These are phyloP conservation scores for Ophiostoma populinum DNA, from an alignment of 2,329 filamentous ascomycete species.

Conservation along the genomic window DNA sequence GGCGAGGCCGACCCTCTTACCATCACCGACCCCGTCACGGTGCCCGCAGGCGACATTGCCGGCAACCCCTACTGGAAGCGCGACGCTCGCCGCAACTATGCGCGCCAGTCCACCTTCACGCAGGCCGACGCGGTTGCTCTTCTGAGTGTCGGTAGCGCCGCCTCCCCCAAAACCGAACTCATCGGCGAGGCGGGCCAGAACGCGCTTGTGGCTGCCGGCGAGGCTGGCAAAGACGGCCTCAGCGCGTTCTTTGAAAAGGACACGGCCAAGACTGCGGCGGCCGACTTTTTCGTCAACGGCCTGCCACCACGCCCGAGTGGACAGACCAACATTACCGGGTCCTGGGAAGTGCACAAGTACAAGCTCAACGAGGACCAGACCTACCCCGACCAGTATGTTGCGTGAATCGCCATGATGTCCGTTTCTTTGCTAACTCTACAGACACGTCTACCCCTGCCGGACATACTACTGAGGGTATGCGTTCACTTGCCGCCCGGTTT, in stretches of 20 bases:
- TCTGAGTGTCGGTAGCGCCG: constrained; percentile 68
- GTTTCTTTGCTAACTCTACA: not conserved
- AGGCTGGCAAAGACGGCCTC: constrained; percentile 57
- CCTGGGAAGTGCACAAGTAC: constrained; percentile 54
- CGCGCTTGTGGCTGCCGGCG: constrained; percentile 57
- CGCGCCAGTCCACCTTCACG: constrained; percentile 58
- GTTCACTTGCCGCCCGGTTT: too few relatives aligned
- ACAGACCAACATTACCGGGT: constrained; percentile 33
- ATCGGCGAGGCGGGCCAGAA: constrained; percentile 42
- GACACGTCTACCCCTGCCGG: constrained; percentile 43
- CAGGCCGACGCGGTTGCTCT: constrained; percentile 78
- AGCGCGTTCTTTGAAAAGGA: constrained; percentile 44
- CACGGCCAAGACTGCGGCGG: constrained; percentile 21
- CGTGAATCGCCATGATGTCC: too few relatives aligned
- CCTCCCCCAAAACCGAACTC: constrained; percentile 65
- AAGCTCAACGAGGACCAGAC: constrained; percentile 45
- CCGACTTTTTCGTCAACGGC: constrained; percentile 54
- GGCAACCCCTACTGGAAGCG: constrained; percentile 96
- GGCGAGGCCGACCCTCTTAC: constrained; percentile 50
- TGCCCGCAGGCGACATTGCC: constrained; percentile 73
- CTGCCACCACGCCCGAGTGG: constrained; percentile 75
- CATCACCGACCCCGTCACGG: constrained; percentile 69
- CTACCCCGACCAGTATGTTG: too few relatives aligned
- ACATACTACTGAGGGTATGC: constrained; percentile 39
- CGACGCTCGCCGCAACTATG: constrained; percentile 69